These are phyloP conservation scores for Epithele typhae DNA, from an alignment of 768 basidiomycete genomes.

Conservation along the genomic window DNA sequence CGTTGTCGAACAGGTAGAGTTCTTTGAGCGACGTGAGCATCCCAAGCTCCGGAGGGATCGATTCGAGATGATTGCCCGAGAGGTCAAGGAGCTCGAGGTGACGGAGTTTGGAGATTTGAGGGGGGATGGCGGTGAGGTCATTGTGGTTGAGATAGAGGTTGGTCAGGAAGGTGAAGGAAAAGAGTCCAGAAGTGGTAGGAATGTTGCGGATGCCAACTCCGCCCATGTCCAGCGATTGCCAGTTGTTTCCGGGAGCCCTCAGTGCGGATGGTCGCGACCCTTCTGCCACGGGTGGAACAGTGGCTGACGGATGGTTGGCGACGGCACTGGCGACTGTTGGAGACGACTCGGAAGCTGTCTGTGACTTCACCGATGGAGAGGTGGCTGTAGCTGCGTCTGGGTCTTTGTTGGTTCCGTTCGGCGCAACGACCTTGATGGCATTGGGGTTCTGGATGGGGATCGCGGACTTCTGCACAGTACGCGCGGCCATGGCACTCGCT, in stretches of 20 bases:
- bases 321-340: conserved; percentile 30
- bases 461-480: conserved; percentile 80
- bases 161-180: conserved; percentile 88
- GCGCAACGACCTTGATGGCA: conserved; percentile 45
- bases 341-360: conserved; percentile 27
- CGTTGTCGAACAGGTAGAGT: conserved; percentile 94
- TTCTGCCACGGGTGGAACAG: conserved; percentile 67
- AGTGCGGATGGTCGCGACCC: conserved; percentile 59
- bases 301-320: conserved; percentile 68
- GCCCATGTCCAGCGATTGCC: conserved; percentile 94
- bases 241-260: conserved; percentile 70
- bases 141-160: conserved; percentile 98
- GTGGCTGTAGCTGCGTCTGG: conserved; percentile 10
- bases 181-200: conserved; percentile 69
- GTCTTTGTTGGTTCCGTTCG: conserved; percentile 28
- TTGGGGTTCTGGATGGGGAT: conserved; percentile 94
- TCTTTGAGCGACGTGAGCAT: conserved; percentile 89
- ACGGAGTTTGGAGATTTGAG: conserved; percentile 77
- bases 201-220: conserved; percentile 92
- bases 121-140: conserved; percentile 68
- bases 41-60: conserved; percentile 83
- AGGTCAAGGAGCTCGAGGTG: conserved; percentile 89
- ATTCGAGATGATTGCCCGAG: conserved; percentile 78
- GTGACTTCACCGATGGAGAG: conserved; percentile 14
- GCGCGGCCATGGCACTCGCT: conserved; percentile 90